These are phyloP conservation scores for Avena eriantha DNA, from an alignment of 176 grass and related monocot genomes.

Conservation along the genomic window DNA sequence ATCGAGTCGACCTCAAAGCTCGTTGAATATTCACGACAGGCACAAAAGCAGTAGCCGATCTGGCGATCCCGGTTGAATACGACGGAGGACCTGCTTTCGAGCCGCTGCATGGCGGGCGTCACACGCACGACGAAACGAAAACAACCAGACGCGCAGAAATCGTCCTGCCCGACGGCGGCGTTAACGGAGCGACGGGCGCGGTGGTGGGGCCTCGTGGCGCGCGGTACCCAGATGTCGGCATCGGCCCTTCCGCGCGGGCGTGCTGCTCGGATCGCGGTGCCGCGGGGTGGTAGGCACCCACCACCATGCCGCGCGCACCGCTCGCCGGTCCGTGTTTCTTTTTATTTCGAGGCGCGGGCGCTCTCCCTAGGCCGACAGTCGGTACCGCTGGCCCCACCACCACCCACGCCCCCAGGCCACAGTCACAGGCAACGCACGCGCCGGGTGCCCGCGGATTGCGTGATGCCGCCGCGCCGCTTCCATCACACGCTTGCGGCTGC, in stretches of 20 bases:
- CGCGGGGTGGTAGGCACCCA: background rate
- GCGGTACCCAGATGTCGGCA: conserved; percentile 39
- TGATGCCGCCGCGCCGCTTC: conserved; percentile 56
- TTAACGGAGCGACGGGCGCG: conserved; percentile 16
- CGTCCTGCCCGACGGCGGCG: conserved; percentile 20
- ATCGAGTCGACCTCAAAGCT: background rate
- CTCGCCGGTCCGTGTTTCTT: conserved; percentile 7
- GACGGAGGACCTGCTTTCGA: conserved; percentile 27
- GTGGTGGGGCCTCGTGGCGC: conserved; percentile 5
- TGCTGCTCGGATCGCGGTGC: conserved; percentile 49
- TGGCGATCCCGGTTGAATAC: conserved; percentile 37
- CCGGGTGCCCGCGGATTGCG: conserved; percentile 53
- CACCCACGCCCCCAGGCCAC: background rate
- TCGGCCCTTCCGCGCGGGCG: conserved; percentile 46
- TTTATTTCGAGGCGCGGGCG: conserved; percentile 37
- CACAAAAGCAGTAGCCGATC: conserved; percentile 31
- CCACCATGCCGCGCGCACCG: conserved; percentile 8
- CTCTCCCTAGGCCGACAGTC: conserved; percentile 43
- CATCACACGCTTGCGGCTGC: conserved; percentile 49
- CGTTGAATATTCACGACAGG: background rate
- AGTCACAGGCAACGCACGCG: conserved; percentile 44
- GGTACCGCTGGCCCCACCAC: conserved; percentile 30
- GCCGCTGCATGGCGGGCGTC: conserved; percentile 24
- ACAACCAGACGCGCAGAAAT: background rate
- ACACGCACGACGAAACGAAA: conserved; percentile 1